Evolutionary conservation across 2,329 filamentous ascomycete genomes (phyloP), one percentile per base, ranked within the genome.

Genomic region (Basipetospora chlamydospora): DNA sequence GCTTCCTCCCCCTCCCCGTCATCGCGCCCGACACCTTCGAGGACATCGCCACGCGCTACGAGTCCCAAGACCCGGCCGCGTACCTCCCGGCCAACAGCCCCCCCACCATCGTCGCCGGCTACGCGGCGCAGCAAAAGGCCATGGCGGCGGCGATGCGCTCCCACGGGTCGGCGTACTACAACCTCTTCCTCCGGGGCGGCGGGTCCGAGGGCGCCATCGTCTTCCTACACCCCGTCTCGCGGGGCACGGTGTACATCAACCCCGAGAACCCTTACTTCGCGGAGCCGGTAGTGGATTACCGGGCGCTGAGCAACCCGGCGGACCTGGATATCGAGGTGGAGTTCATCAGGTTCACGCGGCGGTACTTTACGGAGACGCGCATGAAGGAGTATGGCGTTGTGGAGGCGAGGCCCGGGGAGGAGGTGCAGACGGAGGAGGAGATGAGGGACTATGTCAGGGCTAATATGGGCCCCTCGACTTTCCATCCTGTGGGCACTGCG

Each of bases 61-160:
- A 38, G 20, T 39, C 46, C 29, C 35, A 42, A 23, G 41, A 43
- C 15, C 42, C 44, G 15, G 38, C 43, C 3, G 28, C 40, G 15
- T 42, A 44, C 33, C 46, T 48, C 18, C 44, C 43, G 13, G 18
- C 33, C 31, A 39, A 26, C 38, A 39, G 43, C 17, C 21, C 30
- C 5, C 28, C 44, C 29, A 38, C 45, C 34, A 45, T 50, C 31
- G 39, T 46, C 2, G 45, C 46, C 8, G 47, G 47, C 15, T 49
- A 62, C 32, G 63, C 61, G 41, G 58, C 61, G 8, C 30, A 35
- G 33, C 22, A 35, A 28, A 35, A 35, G 12, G 22, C 21, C 33
- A 35, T 35, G 33, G 33, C 33, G 8, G 33, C 33, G 4, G 33
- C 33, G 5, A 35, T 35, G 33, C 33, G 33, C 3, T 26, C 22